Evolutionary conservation across 768 basidiomycete genomes (phyloP).

Genomic region (Phaeolepiota aurea): DNA sequence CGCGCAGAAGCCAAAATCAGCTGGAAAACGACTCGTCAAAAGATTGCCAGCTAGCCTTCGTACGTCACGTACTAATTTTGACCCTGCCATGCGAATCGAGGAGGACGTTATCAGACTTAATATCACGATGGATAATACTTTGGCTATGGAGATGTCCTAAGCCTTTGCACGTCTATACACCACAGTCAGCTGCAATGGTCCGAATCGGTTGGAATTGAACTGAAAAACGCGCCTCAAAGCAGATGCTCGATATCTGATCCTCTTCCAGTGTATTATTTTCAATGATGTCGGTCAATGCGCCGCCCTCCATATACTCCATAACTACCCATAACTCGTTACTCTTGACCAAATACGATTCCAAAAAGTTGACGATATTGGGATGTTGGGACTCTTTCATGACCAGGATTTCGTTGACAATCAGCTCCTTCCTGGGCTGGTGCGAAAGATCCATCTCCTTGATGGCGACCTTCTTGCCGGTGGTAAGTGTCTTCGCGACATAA

Average conservation of each 20-base stretch:
- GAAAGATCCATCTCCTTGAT: conserved; percentile 98
- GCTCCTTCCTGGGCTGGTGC: conserved; percentile 92
- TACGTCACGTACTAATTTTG: conserved; percentile 97
- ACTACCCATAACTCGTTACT: conserved; percentile 92
- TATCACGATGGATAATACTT: conserved; percentile 93
- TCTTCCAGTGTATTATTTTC: conserved; percentile 94
- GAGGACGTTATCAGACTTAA: conserved; percentile 94
- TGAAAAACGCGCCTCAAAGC: conserved; percentile 62
- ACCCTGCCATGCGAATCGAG: conserved; percentile 88
- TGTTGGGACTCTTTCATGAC: conserved; percentile 99
- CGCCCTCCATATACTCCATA: conserved; percentile 99
- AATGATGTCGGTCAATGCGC: conserved; percentile 94
- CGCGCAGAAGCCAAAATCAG: conserved; percentile 95
- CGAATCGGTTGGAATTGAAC: background rate
- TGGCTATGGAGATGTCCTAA: conserved; percentile 89
- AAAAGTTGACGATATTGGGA: conserved; percentile 94
- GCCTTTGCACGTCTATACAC: conserved; percentile 82
- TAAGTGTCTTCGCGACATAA: conserved; percentile 88
- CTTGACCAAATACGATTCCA: conserved; percentile 86
- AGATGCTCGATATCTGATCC: conserved; percentile 91
- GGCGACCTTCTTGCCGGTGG: conserved; percentile 82
- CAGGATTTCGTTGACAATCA: conserved; percentile 95
- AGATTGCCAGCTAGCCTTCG: no score
- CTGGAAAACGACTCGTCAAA: no score
- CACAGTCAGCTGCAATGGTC: background rate